phyloP scores from a whole-genome alignment of 2,329 filamentous ascomycete genomes.

The Aspergillus cejpii region DNA sequence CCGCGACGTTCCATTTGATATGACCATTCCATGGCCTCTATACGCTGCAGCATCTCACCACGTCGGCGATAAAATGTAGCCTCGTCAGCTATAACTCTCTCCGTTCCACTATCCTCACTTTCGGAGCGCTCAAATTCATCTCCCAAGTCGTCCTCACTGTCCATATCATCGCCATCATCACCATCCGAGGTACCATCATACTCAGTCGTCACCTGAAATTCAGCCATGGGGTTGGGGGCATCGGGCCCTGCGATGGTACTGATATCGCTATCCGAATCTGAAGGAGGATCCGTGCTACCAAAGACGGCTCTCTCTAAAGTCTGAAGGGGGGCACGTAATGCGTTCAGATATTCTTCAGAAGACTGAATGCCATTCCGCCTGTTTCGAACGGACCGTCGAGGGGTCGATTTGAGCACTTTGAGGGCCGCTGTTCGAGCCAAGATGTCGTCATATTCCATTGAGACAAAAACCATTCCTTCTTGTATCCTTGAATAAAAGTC shows the following conservation, averaged over 20 bases:
- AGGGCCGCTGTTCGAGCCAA: conserved; percentile 67
- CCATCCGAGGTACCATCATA: conserved; percentile 34
- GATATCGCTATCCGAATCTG: conserved; percentile 22
- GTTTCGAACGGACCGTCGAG: conserved; percentile 23
- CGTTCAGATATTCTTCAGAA: conserved; percentile 38
- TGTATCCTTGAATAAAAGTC: conserved; percentile 57
- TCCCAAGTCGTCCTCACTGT: conserved; percentile 24
- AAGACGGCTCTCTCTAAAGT: conserved; percentile 27
- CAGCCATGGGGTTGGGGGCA: conserved; percentile 18
- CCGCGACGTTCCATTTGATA: conserved; percentile 14
- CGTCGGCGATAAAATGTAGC: conserved; percentile 23
- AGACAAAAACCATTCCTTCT: conserved; percentile 86
- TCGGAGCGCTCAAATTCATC: conserved; percentile 30
- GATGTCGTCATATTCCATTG: conserved; percentile 75
- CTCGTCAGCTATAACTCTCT: conserved; percentile 21
- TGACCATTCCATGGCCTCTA: conserved; percentile 18
- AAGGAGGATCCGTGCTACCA: conserved; percentile 18
- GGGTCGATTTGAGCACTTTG: conserved; percentile 58
- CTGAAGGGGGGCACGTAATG: conserved; percentile 32
- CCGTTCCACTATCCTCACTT: conserved; percentile 29
- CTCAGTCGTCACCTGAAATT: conserved; percentile 34
- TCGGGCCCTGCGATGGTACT: conserved; percentile 9
- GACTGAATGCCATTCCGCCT: conserved; percentile 29
- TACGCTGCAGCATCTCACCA: conserved; percentile 23
- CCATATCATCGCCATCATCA: conserved; percentile 33